phyloP scores from a whole-genome alignment of 2,329 filamentous ascomycete genomes.

The Pezizomycotina sp. region DNA sequence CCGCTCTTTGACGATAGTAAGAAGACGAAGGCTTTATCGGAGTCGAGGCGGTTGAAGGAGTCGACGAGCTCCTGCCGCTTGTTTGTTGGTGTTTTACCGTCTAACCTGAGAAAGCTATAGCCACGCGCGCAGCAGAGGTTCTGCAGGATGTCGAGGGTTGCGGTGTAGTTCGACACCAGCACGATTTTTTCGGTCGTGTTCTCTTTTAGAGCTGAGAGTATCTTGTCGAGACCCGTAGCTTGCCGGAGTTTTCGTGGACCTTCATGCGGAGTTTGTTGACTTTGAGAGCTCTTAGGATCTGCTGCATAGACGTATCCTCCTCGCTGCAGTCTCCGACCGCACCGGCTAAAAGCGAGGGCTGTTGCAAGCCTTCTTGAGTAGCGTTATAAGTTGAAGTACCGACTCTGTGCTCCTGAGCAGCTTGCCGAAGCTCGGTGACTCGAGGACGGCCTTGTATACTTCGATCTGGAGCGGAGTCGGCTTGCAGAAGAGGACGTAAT shows the following conservation, averaged over 20 bases:
- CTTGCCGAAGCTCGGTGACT: slow-evolving; percentile 45
- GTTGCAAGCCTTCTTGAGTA: slow-evolving; percentile 60
- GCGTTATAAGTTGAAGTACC: slow-evolving; percentile 51
- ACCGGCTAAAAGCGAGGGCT: slow-evolving; percentile 44
- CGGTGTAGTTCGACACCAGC: slow-evolving; percentile 60
- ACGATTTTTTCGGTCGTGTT: slow-evolving; percentile 54
- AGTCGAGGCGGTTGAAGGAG: slow-evolving; percentile 43
- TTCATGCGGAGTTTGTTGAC: slow-evolving; percentile 30
- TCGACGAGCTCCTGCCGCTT: slow-evolving; percentile 54
- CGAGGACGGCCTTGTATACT: slow-evolving; percentile 47
- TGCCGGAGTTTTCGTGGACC: slow-evolving; percentile 31
- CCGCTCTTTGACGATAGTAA: slow-evolving; percentile 57
- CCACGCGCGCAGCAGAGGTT: slow-evolving; percentile 43
- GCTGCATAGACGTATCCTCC: slow-evolving; percentile 33
- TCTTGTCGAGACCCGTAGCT: slow-evolving; percentile 47
- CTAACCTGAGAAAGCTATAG: slow-evolving; percentile 49
- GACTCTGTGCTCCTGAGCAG: slow-evolving; percentile 46
- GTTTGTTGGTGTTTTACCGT: slow-evolving; percentile 46
- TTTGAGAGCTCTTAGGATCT: slow-evolving; percentile 28
- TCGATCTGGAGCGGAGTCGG: slow-evolving; percentile 44
- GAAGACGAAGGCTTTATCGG: slow-evolving; percentile 38
- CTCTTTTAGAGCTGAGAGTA: slow-evolving; percentile 44
- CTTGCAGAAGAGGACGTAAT: slow-evolving; percentile 50
- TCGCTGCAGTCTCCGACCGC: slow-evolving; percentile 32
- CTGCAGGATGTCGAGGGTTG: slow-evolving; percentile 50